These are phyloP conservation scores for Santalum album DNA, from an alignment of 164 flowering plant species.

Conservation along the genomic window DNA sequence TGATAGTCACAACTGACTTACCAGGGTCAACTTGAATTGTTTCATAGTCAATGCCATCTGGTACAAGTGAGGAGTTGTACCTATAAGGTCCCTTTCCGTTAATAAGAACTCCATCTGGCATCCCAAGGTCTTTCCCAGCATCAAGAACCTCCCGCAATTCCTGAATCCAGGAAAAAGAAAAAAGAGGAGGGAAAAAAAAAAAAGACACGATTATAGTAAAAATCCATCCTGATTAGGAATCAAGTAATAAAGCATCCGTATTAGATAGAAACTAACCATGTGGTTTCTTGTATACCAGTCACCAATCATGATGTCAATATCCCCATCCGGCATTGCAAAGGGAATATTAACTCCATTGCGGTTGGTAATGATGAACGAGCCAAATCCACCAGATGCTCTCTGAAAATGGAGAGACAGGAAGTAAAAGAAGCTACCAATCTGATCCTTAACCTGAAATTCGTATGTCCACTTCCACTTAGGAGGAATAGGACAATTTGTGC, in stretches of 20 bases:
- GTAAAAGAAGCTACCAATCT: conserved; percentile 50
- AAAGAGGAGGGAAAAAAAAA: too few species aligned
- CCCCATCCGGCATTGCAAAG: conserved; percentile 36
- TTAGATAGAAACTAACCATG: too few species aligned
- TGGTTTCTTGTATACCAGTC: conserved; percentile 50
- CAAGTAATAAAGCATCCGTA: too few species aligned
- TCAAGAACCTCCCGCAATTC: conserved; percentile 36
- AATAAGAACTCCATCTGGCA: conserved; percentile 72
- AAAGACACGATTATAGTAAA: too few species aligned
- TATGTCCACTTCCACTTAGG: conserved; percentile 38
- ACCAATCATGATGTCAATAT: conserved; percentile 35
- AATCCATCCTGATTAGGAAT: not conserved
- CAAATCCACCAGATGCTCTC: conserved; percentile 49
- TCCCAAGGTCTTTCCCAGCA: conserved; percentile 49
- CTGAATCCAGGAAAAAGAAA: conserved; percentile 25
- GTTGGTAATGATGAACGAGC: conserved; percentile 25
- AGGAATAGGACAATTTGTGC: conserved; percentile 53
- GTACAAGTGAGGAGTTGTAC: conserved; percentile 59
- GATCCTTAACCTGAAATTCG: conserved; percentile 53
- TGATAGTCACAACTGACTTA: conserved; percentile 12
- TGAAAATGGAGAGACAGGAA: conserved; percentile 38
- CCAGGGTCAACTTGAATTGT: conserved; percentile 66
- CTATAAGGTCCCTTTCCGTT: conserved; percentile 71
- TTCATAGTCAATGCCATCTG: conserved; percentile 48
- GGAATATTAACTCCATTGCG: conserved; percentile 29